Evolutionary conservation across 176 grass and related monocot species (phyloP).

Genomic region (Panicum miliaceum): DNA sequence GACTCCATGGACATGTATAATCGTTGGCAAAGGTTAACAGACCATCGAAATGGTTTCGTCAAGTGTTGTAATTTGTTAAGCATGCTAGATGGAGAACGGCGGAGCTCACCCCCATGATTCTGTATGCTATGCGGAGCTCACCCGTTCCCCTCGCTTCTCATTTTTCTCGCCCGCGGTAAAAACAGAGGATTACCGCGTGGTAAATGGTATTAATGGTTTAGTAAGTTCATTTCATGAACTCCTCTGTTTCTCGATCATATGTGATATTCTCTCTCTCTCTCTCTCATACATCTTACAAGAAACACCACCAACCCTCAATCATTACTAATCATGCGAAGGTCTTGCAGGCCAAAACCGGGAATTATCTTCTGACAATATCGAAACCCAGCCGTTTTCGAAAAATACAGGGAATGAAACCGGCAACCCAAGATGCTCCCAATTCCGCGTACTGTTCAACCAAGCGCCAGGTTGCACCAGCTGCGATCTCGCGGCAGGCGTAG

Average conservation of each 20-base stretch:
- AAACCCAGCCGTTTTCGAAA: conserved; percentile 14
- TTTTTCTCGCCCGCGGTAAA: neutral
- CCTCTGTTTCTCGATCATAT: neutral
- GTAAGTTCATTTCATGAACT: neutral
- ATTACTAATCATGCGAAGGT: neutral
- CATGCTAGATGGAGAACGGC: neutral
- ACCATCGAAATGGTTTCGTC: neutral
- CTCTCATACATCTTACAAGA: neutral
- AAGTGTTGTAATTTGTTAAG: neutral
- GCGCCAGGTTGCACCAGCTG: neutral
- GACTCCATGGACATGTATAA: neutral
- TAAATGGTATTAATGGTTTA: neutral
- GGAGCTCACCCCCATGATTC: neutral
- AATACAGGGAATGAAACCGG: neutral
- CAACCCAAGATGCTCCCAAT: neutral
- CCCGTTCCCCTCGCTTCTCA: neutral
- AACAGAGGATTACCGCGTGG: neutral
- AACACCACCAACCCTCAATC: neutral
- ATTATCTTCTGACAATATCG: neutral
- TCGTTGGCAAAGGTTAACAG: neutral
- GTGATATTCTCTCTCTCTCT: neutral
- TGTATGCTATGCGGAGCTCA: neutral
- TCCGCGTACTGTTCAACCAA: neutral
- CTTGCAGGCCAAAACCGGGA: neutral
- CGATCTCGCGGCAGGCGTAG: neutral